Evolutionary conservation across 345 rosid genomes (phyloP).

Genomic region (Ceriops tagal): DNA sequence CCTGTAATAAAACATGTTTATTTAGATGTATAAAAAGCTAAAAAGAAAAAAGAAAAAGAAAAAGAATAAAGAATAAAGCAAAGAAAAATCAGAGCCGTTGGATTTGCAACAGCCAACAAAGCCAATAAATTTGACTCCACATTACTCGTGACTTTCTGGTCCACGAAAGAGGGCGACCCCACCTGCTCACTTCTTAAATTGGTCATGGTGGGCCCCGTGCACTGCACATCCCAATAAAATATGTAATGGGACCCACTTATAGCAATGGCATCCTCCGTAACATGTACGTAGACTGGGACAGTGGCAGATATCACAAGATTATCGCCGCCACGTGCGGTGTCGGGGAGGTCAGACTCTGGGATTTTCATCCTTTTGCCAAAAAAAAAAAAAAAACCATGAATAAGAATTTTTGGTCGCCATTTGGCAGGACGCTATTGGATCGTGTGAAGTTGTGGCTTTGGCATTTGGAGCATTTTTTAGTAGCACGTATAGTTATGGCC

Average conservation of each 20-base stretch:
- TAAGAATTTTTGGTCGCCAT: not conserved
- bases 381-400: too few species aligned
- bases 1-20: too few species aligned
- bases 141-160: not conserved
- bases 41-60: too few species aligned
- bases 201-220: not conserved
- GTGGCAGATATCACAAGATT: conserved; percentile 15
- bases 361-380: not conserved
- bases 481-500: conserved; percentile 11
- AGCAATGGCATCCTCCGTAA: not conserved
- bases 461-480: conserved; percentile 1
- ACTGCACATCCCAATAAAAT: not conserved
- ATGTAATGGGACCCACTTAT: not conserved
- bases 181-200: not conserved
- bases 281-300: not conserved
- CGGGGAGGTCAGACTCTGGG: conserved; percentile 23
- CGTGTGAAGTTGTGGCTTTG: not conserved
- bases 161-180: not conserved
- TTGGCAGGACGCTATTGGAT: conserved; percentile 9
- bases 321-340: conserved; percentile 37
- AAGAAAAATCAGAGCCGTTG: too few species aligned
- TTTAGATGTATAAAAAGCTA: too few species aligned
- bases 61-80: too few species aligned
- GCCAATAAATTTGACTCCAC: not conserved
- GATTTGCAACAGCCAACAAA: too few species aligned